A percentile compares a stretch with the other conserved stretches of the same genome.
These are phyloP conservation scores for Oryza longistaminata DNA, from an alignment of 176 grass and related monocot genomes.

Conservation along the genomic window DNA sequence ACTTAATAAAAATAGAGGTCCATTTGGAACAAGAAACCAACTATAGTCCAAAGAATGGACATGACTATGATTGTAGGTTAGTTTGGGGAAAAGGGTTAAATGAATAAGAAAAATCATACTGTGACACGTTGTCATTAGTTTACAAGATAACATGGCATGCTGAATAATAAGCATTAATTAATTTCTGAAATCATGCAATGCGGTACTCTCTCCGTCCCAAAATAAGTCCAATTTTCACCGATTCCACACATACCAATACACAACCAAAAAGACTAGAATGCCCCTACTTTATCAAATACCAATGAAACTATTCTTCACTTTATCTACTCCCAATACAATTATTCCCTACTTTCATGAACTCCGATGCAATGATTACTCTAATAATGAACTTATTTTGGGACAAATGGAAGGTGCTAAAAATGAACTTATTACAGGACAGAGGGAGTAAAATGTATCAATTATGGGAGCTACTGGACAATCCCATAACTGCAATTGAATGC, in stretches of 20 bases:
- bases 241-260: too few relatives aligned
- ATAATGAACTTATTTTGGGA: too few relatives aligned
- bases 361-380: too few relatives aligned
- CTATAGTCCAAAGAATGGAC: not conserved
- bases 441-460: not conserved
- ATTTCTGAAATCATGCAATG: not conserved
- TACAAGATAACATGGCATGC: not conserved
- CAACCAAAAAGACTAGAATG: too few relatives aligned
- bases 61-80: not conserved
- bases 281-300: too few relatives aligned
- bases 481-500: not conserved
- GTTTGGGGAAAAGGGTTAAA: not conserved
- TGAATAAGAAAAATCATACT: not conserved
- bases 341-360: too few relatives aligned
- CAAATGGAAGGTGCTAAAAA: too few relatives aligned
- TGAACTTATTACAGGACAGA: too few relatives aligned
- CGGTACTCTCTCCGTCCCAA: too few relatives aligned
- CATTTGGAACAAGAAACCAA: not conserved
- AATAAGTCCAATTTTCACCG: too few relatives aligned
- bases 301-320: too few relatives aligned
- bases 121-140: not conserved
- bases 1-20: conserved; percentile 1
- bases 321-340: too few relatives aligned
- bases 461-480: not conserved
- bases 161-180: not conserved